Evolutionary conservation across 371 early-diverging fungal species (phyloP), one percentile per base, ranked within the genome.

Genomic region (Lichtheimia corymbifera): DNA sequence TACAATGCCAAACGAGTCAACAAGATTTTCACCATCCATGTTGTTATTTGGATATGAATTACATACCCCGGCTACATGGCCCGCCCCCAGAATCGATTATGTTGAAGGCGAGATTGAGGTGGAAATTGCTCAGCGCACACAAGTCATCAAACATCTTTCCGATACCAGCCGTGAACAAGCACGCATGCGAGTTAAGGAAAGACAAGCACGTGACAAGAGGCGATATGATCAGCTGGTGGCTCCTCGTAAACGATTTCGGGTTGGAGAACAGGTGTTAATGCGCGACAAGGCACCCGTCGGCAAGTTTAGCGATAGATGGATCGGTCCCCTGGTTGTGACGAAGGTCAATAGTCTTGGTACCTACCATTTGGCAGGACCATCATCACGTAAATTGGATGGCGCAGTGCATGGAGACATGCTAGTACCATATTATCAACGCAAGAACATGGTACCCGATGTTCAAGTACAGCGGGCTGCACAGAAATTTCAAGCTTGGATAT

Each of bases 41-140:
- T 40, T 70, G 1, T 50, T 70, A 2, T 66, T 44, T 56, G 66
- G 66, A 41, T 66, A 66, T 30, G 58, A 70, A 15, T 20, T 70
- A 14, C 24, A 56, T 5, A 64, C 65, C 2, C 69, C 69, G 4
- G 17, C 44, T 0, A 62, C 57, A 1, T 68, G 69, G 69, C 44
- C 42, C 22, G n/a, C 65, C 5, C 62, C 69, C 0, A 17, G 14
- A 6, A 44, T 42, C 12, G 68, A 64, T 41, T 63, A n/a, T 49
- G 59, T 54, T 4, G 55, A 52, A 44, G 61, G 59, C 4, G 53
- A 64, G n/a, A 14, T 43, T 12, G 43, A 43, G 1, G 12, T 43
- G 43, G 43, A 43, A 3, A 43, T 43, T 14, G 14, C 12, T 1
- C 43, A n/a, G 1, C 43, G n/a, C 1, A n/a, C n/a, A 43, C 43